Evolutionary conservation across 306 rosid genomes (phyloP).

Genomic region (Dalbergia oliveri): DNA sequence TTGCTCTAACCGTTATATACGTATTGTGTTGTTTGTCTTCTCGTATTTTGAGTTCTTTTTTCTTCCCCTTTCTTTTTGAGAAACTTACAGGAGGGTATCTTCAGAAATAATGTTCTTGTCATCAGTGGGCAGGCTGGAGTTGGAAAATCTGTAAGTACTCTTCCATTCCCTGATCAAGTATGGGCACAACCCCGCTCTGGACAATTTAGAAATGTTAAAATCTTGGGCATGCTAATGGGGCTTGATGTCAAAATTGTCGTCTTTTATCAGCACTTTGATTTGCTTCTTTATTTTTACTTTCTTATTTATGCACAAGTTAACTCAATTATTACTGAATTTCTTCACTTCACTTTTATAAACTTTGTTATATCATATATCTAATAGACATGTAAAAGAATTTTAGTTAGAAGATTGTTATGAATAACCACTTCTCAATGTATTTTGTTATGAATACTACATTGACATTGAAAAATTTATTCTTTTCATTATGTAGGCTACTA

Average conservation of each 20-base stretch:
- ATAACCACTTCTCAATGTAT: constrained; percentile 21
- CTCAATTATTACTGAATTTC: constrained; percentile 19
- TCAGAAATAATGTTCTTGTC: constrained; percentile 65
- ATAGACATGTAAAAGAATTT: neutral
- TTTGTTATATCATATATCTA: constrained; percentile 2
- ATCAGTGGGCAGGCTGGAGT: constrained; percentile 93
- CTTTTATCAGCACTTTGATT: constrained; percentile 25
- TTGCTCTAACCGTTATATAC: constrained; percentile 19
- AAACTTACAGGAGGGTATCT: constrained; percentile 68
- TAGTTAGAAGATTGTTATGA: constrained; percentile 14
- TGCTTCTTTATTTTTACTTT: neutral
- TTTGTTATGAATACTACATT: constrained; percentile 6
- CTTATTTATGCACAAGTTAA: constrained; percentile 21
- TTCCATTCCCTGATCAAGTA: constrained; percentile 44
- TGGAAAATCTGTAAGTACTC: constrained; percentile 85
- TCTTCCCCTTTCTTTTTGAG: constrained; percentile 27
- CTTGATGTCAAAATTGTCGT: constrained; percentile 7
- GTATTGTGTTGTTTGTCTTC: constrained; percentile 15
- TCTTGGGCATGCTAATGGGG: constrained; percentile 32
- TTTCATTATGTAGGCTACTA: constrained; percentile 65
- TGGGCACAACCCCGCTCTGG: neutral
- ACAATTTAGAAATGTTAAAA: constrained; percentile 23
- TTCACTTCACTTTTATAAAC: constrained; percentile 29
- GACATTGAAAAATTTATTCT: constrained; percentile 34
- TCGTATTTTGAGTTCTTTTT: constrained; percentile 10